Conservation (phyloP, 2,329 filamentous ascomycete genomes). For the Hypoxylon sp. region DNA sequence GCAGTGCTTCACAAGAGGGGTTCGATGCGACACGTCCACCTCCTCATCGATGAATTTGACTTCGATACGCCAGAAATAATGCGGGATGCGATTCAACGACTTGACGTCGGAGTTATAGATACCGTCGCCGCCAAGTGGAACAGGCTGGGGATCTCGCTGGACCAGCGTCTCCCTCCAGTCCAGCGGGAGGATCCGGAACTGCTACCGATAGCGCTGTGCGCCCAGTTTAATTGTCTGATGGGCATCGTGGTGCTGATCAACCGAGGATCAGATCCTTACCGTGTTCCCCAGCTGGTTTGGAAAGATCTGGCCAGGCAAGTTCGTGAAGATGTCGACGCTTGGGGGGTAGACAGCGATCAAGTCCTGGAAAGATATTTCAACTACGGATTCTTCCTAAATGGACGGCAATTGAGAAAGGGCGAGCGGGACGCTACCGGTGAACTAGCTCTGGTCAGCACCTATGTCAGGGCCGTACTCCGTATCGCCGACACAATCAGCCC, state of each 20-base stretch:
- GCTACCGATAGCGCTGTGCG: too few relatives aligned
- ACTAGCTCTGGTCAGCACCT: not conserved
- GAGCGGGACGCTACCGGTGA: not conserved
- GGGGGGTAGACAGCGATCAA: not conserved
- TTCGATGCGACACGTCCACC: not conserved
- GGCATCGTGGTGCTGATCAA: not conserved
- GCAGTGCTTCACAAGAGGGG: not conserved
- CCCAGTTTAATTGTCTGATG: too few relatives aligned
- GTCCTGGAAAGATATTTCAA: not conserved
- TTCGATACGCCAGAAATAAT: not conserved
- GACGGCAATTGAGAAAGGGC: too few relatives aligned
- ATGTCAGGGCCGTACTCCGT: not conserved
- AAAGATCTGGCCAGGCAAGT: too few relatives aligned
- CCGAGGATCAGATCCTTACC: not conserved
- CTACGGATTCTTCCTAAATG: not conserved
- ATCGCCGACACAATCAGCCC: not conserved
- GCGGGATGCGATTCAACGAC: not conserved
- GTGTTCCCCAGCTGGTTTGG: too few relatives aligned
- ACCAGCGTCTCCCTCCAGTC: too few relatives aligned
- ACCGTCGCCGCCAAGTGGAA: not conserved
- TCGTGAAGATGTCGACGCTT: not conserved
- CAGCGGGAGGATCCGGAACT: too few relatives aligned
- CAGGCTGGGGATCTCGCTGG: not conserved
- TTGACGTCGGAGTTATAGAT: not conserved
- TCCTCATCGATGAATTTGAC: not conserved